Evolutionary conservation across 495 filamentous ascomycete species (phyloP).

Genomic region (Entonaema liquescens): DNA sequence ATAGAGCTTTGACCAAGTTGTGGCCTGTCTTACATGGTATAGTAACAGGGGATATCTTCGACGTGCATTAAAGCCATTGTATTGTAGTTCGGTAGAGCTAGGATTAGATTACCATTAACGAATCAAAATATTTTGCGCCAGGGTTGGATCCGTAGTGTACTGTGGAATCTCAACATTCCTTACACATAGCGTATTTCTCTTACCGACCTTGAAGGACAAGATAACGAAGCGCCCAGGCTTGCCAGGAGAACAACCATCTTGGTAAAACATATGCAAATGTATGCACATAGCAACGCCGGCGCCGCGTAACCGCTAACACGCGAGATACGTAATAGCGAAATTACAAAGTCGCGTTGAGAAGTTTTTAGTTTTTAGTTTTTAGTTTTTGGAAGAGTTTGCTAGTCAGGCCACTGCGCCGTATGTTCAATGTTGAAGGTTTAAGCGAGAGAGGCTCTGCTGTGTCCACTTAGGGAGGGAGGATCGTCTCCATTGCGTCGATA

Average conservation of each 20-base stretch:
- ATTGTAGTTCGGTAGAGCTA: constrained; percentile 35
- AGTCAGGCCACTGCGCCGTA: neutral
- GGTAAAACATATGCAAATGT: constrained; percentile 1
- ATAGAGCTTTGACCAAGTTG: constrained; percentile 25
- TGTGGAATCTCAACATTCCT: constrained; percentile 4
- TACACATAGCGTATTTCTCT: constrained; percentile 9
- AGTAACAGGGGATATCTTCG: constrained; percentile 14
- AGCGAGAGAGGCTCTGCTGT: constrained; percentile 28
- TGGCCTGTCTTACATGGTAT: neutral
- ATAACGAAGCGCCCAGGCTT: constrained; percentile 42
- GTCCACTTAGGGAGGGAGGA: neutral
- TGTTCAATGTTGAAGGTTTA: neutral
- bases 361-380: neutral
- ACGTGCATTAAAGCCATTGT: constrained; percentile 26
- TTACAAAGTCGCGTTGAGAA: neutral
- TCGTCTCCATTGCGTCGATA: neutral
- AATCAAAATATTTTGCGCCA: constrained; percentile 26
- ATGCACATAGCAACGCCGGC: constrained; percentile 17
- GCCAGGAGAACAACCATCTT: constrained; percentile 13
- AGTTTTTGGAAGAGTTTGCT: neutral
- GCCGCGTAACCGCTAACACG: constrained; percentile 25
- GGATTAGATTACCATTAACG: constrained; percentile 25
- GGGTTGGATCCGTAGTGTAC: constrained; percentile 24
- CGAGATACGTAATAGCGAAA: constrained; percentile 11
- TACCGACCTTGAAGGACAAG: constrained; percentile 12